These are phyloP conservation scores for Grigorovia humatica DNA, from an alignment of 805 yeast species.

Conservation along the genomic window DNA sequence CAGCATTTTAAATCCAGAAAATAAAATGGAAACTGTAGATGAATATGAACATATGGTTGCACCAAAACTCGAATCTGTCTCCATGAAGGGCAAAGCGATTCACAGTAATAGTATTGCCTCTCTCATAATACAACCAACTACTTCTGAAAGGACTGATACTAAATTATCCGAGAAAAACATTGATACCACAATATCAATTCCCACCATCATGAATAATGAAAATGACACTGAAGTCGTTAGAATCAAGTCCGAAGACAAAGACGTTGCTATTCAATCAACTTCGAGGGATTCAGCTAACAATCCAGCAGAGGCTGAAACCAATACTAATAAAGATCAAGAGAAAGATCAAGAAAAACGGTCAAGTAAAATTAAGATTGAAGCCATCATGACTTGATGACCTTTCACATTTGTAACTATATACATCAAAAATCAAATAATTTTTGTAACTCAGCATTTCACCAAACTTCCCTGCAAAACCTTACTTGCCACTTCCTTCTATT, in stretches of 20 bases:
- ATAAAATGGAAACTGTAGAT: not conserved
- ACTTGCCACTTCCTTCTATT: not conserved
- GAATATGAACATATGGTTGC: not conserved
- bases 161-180: not conserved
- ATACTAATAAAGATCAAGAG: not conserved
- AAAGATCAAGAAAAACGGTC: not conserved
- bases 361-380: constrained; percentile 1
- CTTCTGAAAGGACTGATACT: not conserved
- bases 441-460: not conserved
- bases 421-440: too few relatives aligned
- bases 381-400: constrained; percentile 1
- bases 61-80: not conserved
- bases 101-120: not conserved
- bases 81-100: not conserved
- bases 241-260: not conserved
- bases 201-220: not conserved
- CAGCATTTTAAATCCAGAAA: not conserved
- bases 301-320: not conserved
- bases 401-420: not conserved
- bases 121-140: not conserved
- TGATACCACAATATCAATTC: not conserved
- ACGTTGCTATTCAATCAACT: not conserved
- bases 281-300: not conserved
- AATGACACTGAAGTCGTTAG: not conserved
- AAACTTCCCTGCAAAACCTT: too few relatives aligned